These are phyloP conservation scores for Linum trigynum DNA, from an alignment of 345 rosid genomes.

Conservation along the genomic window DNA sequence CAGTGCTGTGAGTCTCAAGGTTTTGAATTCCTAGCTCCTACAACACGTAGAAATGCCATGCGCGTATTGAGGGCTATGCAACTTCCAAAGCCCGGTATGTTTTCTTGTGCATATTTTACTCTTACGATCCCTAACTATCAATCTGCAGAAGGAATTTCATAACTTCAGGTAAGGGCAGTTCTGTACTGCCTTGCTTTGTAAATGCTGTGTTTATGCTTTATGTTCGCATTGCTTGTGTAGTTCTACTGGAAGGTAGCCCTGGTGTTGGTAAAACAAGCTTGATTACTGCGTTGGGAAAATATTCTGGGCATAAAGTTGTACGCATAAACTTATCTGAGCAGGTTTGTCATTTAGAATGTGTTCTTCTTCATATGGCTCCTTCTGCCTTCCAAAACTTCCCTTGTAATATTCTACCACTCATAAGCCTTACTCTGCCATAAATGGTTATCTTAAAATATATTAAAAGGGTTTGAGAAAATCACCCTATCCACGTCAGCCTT, in stretches of 20 bases:
- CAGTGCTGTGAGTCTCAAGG: slow-evolving; percentile 41
- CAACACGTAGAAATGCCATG: slow-evolving; percentile 71
- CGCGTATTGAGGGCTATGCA: slow-evolving; percentile 93
- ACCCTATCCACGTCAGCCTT: too few relatives aligned
- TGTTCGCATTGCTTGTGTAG: slow-evolving; percentile 27
- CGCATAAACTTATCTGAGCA: slow-evolving; percentile 96
- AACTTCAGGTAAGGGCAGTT: neutral
- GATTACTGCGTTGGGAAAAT: slow-evolving; percentile 74
- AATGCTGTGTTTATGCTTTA: neutral
- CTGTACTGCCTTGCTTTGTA: neutral
- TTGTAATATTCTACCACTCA: too few relatives aligned
- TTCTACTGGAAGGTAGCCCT: slow-evolving; percentile 91
- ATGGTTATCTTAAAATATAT: too few relatives aligned
- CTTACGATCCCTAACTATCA: neutral
- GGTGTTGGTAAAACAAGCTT: slow-evolving; percentile 99
- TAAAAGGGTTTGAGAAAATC: too few relatives aligned
- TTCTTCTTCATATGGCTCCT: neutral
- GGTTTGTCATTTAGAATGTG: slow-evolving; percentile 33
- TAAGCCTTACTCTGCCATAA: too few relatives aligned
- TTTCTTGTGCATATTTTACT: neutral
- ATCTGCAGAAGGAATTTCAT: neutral
- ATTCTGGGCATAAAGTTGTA: slow-evolving; percentile 90
- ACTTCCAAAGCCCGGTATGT: slow-evolving; percentile 74
- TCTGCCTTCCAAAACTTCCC: too few relatives aligned
- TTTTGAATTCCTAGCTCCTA: slow-evolving; percentile 85